Conservation (phyloP, 1,139 yeast genomes). For the Hanseniaspora uvarum region DNA sequence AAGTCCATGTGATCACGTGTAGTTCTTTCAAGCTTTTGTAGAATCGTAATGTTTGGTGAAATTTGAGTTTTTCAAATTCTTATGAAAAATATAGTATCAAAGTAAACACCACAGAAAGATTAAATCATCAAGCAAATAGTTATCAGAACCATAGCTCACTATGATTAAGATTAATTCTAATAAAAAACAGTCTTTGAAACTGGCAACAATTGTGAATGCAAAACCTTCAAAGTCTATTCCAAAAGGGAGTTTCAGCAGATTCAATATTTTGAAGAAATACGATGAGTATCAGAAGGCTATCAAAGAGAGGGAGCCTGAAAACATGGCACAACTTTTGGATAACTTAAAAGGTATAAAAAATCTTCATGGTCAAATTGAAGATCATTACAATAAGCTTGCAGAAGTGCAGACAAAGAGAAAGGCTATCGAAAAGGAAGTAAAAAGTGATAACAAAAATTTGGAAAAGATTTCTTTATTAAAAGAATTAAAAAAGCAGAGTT, state of each 20-base stretch:
- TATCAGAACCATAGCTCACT: not conserved
- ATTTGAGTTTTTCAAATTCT: not conserved
- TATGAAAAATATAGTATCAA: too few relatives aligned
- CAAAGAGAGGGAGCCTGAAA: constrained; percentile 36
- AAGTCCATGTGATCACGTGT: too few relatives aligned
- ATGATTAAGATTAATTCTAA: not conserved
- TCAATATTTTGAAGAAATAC: constrained; percentile 36
- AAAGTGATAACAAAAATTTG: constrained; percentile 21
- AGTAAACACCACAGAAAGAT: too few relatives aligned
- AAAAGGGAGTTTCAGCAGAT: constrained; percentile 37
- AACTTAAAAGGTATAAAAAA: constrained; percentile 32
- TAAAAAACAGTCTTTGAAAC: not conserved
- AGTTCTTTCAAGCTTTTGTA: too few relatives aligned
- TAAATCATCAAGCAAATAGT: not conserved
- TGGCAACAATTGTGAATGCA: not conserved
- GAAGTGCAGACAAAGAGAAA: constrained; percentile 29
- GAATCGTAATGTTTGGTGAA: too few relatives aligned
- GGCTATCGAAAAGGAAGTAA: constrained; percentile 27
- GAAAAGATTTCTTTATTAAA: constrained; percentile 22
- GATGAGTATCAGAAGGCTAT: constrained; percentile 40
- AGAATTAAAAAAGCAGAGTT: constrained; percentile 25
- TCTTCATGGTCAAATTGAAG: constrained; percentile 25
- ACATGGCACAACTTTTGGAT: constrained; percentile 26
- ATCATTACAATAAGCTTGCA: constrained; percentile 24
- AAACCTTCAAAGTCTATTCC: constrained; percentile 15